Conservation (phyloP, 768 basidiomycete species). For the Leucosporidium creatinivorum region DNA sequence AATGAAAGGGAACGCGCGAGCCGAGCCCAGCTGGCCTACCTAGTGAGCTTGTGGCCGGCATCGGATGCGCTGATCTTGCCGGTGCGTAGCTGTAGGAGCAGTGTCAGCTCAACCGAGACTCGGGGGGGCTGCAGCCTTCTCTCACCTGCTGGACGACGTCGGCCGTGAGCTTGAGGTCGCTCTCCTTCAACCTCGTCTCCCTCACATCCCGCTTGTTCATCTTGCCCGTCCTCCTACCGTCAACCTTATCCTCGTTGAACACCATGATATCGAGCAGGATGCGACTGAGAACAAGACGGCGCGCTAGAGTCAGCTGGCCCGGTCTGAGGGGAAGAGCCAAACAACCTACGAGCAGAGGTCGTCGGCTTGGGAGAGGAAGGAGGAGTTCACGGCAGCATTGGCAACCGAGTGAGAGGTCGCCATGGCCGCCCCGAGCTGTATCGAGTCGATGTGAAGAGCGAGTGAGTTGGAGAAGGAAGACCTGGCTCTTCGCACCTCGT, state of each 20-base stretch:
- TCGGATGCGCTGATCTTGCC: background rate
- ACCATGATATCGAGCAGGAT: constrained; percentile 18
- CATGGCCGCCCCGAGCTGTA: background rate
- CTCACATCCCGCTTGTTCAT: constrained; percentile 7
- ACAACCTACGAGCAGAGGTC: constrained; percentile 19
- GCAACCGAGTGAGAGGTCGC: constrained; percentile 9
- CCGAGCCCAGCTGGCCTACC: background rate
- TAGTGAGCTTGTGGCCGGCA: background rate
- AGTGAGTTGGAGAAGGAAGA: no score
- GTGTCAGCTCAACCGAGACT: no score
- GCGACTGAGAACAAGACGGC: background rate
- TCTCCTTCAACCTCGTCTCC: background rate
- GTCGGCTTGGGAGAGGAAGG: constrained; percentile 17
- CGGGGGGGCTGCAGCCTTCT: background rate
- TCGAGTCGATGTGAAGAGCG: background rate
- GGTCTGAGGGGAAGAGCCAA: background rate
- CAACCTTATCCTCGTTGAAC: constrained; percentile 3
- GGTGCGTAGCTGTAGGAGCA: background rate
- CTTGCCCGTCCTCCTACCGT: constrained; percentile 21
- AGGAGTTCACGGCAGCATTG: constrained; percentile 5
- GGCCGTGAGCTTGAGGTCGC: constrained; percentile 9
- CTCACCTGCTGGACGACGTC: constrained; percentile 8
- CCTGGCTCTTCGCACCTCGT: no score
- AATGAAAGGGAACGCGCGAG: background rate
- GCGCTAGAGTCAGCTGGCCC: background rate